phyloP scores from a whole-genome alignment of 345 rosid genomes.

The Rhodomyrtus tomentosa region DNA sequence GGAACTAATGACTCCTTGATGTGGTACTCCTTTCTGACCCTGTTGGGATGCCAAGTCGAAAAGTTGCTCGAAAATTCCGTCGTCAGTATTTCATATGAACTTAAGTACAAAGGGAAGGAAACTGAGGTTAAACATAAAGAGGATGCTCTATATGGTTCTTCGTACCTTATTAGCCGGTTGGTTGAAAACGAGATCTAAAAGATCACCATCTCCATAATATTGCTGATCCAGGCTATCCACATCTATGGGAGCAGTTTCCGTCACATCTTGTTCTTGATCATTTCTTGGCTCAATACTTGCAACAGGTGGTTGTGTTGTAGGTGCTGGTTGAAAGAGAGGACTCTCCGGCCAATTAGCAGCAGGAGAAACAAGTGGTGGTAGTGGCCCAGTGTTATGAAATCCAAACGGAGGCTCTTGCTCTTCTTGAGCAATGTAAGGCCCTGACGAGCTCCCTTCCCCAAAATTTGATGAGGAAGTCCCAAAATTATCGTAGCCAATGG shows the following conservation, averaged over 20 bases:
- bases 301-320: background rate
- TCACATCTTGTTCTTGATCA: background rate
- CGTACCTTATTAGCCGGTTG: background rate
- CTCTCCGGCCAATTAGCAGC: background rate
- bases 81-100: background rate
- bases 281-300: background rate
- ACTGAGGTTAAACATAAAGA: background rate
- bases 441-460: background rate
- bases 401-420: background rate
- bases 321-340: background rate
- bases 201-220: background rate
- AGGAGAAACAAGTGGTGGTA: background rate
- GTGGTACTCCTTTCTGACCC: background rate
- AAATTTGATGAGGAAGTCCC: background rate
- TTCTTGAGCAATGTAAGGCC: background rate
- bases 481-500: background rate
- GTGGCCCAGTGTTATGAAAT: background rate
- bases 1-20: background rate
- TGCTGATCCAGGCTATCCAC: background rate
- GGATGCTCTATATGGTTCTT: background rate
- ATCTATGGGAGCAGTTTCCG: background rate
- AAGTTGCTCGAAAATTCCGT: background rate
- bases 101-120: background rate
- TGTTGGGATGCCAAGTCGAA: background rate
- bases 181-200: background rate